phyloP scores from a whole-genome alignment of 805 yeast species.

The Candida nemodendra region DNA sequence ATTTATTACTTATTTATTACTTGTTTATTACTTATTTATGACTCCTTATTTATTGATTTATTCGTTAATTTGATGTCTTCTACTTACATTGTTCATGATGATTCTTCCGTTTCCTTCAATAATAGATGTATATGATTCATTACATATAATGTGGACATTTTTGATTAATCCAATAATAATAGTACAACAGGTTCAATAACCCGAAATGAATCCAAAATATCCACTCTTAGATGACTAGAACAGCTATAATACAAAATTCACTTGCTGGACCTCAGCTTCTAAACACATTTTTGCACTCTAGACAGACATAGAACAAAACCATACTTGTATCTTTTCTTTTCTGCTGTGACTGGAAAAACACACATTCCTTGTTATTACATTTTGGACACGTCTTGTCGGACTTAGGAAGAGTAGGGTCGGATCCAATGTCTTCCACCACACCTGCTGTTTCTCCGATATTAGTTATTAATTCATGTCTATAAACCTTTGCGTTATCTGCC shows the following conservation, averaged over 20 bases:
- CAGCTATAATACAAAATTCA: not conserved
- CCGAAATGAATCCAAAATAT: too few species aligned
- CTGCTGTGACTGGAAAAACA: constrained; percentile 96
- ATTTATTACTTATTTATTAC: not conserved
- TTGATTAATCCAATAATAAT: not conserved
- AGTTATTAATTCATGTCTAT: constrained; percentile 88
- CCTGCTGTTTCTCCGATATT: constrained; percentile 96
- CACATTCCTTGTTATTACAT: constrained; percentile 86
- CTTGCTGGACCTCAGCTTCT: constrained; percentile 29
- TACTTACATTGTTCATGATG: not conserved
- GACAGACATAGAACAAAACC: constrained; percentile 91
- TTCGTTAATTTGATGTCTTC: not conserved
- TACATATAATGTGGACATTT: too few species aligned
- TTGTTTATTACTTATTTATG: not conserved
- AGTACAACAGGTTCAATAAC: not conserved
- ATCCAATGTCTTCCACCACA: constrained; percentile 90
- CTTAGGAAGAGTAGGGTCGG: constrained; percentile 97
- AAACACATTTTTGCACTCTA: constrained; percentile 78
- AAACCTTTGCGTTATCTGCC: constrained; percentile 84
- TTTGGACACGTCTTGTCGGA: constrained; percentile 91
- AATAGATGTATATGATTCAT: not conserved
- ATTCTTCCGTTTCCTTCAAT: too few species aligned
- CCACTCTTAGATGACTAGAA: too few species aligned
- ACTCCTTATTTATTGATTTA: too few species aligned
- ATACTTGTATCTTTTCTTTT: constrained; percentile 92